phyloP scores from a whole-genome alignment of 805 yeast genomes.

The Teunomyces atbi region DNA sequence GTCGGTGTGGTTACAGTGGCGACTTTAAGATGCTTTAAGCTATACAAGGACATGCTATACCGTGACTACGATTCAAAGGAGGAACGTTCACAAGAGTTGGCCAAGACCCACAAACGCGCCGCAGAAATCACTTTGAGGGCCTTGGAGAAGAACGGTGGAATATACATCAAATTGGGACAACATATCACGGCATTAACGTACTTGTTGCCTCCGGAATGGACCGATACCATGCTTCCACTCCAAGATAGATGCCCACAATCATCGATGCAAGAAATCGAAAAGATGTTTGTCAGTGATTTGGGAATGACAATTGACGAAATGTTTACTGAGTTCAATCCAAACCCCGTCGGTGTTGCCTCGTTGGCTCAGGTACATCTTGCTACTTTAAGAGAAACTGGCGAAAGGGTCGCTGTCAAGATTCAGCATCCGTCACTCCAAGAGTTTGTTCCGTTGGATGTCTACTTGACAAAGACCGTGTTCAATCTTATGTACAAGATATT shows the following conservation, averaged over 20 bases:
- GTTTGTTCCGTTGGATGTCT: constrained; percentile 88
- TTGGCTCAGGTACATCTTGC: constrained; percentile 95
- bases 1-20: constrained; percentile 66
- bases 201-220: constrained; percentile 91
- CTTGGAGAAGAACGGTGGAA: constrained; percentile 82
- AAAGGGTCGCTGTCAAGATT: constrained; percentile 87
- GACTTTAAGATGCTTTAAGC: constrained; percentile 66
- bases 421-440: constrained; percentile 88
- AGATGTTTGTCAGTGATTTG: constrained; percentile 67
- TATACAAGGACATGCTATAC: constrained; percentile 60
- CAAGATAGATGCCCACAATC: constrained; percentile 90
- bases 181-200: constrained; percentile 92
- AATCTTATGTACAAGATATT: constrained; percentile 70
- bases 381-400: constrained; percentile 51
- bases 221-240: constrained; percentile 86
- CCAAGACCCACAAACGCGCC: constrained; percentile 68
- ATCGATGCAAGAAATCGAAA: constrained; percentile 62
- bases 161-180: constrained; percentile 92
- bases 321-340: constrained; percentile 63
- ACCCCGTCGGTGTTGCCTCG: constrained; percentile 93
- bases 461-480: constrained; percentile 75
- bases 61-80: constrained; percentile 37
- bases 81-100: constrained; percentile 53
- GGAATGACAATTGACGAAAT: constrained; percentile 58
- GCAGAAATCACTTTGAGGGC: constrained; percentile 80